Conservation (phyloP, 2,329 filamentous ascomycete species). For the Fusarium verrucosum region DNA sequence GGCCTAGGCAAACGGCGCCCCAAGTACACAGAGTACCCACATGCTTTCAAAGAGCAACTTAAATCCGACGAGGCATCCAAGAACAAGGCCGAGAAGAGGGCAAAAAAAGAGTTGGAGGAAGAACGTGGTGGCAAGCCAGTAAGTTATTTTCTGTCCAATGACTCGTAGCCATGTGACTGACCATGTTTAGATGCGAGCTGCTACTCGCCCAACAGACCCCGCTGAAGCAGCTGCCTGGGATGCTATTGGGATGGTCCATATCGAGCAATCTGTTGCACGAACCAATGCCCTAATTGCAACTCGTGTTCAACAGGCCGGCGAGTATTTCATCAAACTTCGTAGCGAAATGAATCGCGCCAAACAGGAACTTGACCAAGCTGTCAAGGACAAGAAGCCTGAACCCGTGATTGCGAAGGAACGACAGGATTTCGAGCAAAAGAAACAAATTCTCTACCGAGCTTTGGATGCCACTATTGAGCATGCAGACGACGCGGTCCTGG, state of each 20-base stretch:
- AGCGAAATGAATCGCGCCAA: conserved; percentile 59
- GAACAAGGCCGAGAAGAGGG: conserved; percentile 58
- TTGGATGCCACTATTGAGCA: conserved; percentile 64
- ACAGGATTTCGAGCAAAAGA: conserved; percentile 55
- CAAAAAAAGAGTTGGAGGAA: conserved; percentile 54
- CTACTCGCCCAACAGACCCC: conserved; percentile 55
- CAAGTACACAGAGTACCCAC: conserved; percentile 59
- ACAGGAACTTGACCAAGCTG: conserved; percentile 55
- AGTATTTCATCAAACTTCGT: conserved; percentile 59
- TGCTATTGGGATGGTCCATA: conserved; percentile 59
- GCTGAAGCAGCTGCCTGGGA: conserved; percentile 64
- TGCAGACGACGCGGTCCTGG: conserved; percentile 64
- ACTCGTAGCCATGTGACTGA: conserved; percentile 5
- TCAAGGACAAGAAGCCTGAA: conserved; percentile 54
- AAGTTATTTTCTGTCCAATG: conserved; percentile 28
- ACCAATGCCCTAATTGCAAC: conserved; percentile 54
- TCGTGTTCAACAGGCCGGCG: conserved; percentile 62
- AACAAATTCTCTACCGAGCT: conserved; percentile 60
- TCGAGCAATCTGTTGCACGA: conserved; percentile 54
- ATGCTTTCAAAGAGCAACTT: conserved; percentile 58
- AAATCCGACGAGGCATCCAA: conserved; percentile 57
- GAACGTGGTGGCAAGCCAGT: conserved; percentile 53
- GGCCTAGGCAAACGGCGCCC: conserved; percentile 54
- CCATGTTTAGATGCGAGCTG: conserved; percentile 50
- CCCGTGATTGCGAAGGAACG: conserved; percentile 52